Evolutionary conservation across 164 flowering plant species (phyloP).

Genomic region (Amborella trichopoda): DNA sequence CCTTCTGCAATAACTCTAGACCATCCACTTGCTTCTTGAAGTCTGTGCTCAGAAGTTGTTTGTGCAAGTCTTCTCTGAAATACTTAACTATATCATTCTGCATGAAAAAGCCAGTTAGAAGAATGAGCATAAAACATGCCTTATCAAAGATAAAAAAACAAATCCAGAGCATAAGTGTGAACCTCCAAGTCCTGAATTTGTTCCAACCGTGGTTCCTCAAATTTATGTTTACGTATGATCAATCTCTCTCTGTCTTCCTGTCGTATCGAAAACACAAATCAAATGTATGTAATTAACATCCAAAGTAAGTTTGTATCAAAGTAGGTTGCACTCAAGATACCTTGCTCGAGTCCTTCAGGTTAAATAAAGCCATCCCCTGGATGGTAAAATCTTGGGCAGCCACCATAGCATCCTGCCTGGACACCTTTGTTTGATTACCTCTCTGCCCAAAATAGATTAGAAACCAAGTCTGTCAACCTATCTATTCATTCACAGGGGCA

Average conservation of each 20-base stretch:
- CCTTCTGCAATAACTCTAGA: constrained; percentile 93
- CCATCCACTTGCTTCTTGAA: constrained; percentile 97
- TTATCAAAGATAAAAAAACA: background rate
- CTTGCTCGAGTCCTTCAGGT: constrained; percentile 89
- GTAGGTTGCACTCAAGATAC: constrained; percentile 17
- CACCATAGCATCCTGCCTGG: constrained; percentile 47
- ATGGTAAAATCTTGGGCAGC: constrained; percentile 70
- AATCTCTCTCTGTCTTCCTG: constrained; percentile 96
- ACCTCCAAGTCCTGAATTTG: constrained; percentile 99
- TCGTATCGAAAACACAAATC: constrained; percentile 9
- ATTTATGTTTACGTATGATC: constrained; percentile 72
- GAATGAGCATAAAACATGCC: background rate
- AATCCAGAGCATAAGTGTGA: constrained; percentile 4
- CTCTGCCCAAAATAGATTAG: constrained; percentile 54
- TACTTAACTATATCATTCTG: constrained; percentile 83
- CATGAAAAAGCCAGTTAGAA: constrained; percentile 6
- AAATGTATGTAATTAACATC: background rate
- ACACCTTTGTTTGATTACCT: constrained; percentile 35
- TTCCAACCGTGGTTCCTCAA: constrained; percentile 87
- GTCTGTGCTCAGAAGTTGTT: constrained; percentile 73
- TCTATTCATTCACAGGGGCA: too few relatives aligned
- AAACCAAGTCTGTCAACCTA: too few relatives aligned
- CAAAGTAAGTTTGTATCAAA: background rate
- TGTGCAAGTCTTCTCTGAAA: constrained; percentile 83
- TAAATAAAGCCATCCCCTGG: constrained; percentile 78